phyloP scores from a whole-genome alignment of 345 rosid genomes.

The Crucihimalaya himalaica region DNA sequence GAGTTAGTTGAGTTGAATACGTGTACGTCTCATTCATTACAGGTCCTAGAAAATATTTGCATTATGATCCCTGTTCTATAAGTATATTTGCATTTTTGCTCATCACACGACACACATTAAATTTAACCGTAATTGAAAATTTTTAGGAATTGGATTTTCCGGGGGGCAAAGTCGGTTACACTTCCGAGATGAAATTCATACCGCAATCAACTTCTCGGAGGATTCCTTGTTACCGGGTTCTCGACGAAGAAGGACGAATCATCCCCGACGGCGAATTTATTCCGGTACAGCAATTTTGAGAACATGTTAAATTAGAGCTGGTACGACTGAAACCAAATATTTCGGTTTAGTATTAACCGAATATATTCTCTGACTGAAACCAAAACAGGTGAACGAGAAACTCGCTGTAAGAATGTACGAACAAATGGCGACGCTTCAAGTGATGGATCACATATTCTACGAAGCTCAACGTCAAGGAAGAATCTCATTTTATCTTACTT shows the following conservation, averaged over 20 bases:
- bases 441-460: slow-evolving; percentile 68
- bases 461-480: slow-evolving; percentile 92
- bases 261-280: slow-evolving; percentile 31
- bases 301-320: neutral
- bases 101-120: neutral
- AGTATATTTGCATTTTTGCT: too few relatives aligned
- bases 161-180: slow-evolving; percentile 68
- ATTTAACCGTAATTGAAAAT: neutral
- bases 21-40: neutral
- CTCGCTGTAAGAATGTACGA: slow-evolving; percentile 63
- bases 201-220: slow-evolving; percentile 45
- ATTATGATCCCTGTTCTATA: neutral
- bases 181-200: slow-evolving; percentile 54
- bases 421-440: slow-evolving; percentile 69
- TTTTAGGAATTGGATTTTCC: slow-evolving; percentile 68
- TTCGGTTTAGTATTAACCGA: neutral
- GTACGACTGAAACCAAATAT: too few relatives aligned
- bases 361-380: neutral
- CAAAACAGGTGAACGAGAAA: slow-evolving; percentile 56
- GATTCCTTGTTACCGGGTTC: slow-evolving; percentile 67
- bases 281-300: slow-evolving; percentile 42
- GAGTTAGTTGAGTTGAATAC: neutral
- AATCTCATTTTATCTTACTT: slow-evolving; percentile 68
- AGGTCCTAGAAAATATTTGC: neutral
- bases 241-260: slow-evolving; percentile 49